Percentiles rank a stretch among this genome's conserved stretches.
phyloP scores from a whole-genome alignment of 495 filamentous ascomycete species.

The Penicillium argentinense region DNA sequence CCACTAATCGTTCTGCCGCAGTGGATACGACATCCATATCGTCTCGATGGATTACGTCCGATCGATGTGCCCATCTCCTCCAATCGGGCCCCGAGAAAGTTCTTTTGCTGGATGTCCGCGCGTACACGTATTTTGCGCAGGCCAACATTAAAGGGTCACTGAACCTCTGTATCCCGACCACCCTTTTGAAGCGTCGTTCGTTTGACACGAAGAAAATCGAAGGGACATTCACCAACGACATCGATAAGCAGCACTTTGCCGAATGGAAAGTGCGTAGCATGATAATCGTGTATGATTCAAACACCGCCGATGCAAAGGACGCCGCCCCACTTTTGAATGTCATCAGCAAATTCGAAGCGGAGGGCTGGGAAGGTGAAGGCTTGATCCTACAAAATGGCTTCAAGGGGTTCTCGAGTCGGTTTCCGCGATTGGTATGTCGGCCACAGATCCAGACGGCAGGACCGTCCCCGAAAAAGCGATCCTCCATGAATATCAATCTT shows the following conservation, averaged over 20 bases:
- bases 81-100: slow-evolving; percentile 53
- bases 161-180: slow-evolving; percentile 95
- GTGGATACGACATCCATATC: slow-evolving; percentile 4
- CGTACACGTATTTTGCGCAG: slow-evolving; percentile 75
- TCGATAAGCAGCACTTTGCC: slow-evolving; percentile 72
- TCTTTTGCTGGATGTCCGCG: slow-evolving; percentile 84
- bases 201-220: slow-evolving; percentile 90
- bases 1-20: slow-evolving; percentile 3
- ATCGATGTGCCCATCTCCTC: slow-evolving; percentile 68
- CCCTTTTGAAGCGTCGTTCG: slow-evolving; percentile 83
- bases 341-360: slow-evolving; percentile 85
- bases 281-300: slow-evolving; percentile 85
- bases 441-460: slow-evolving; percentile 19
- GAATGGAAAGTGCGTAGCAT: slow-evolving; percentile 70
- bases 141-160: slow-evolving; percentile 75
- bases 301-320: slow-evolving; percentile 75
- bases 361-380: slow-evolving; percentile 74
- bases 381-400: slow-evolving; percentile 68
- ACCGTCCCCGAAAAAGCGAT: slow-evolving; percentile 38
- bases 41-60: slow-evolving; percentile 56
- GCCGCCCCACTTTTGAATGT: slow-evolving; percentile 75
- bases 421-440: slow-evolving; percentile 44
- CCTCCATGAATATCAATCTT: slow-evolving; percentile 48
- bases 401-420: slow-evolving; percentile 48
- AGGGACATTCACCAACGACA: slow-evolving; percentile 77